Percentiles rank a stretch among this genome's conserved stretches.
Evolutionary conservation across 2,329 filamentous ascomycete genomes (phyloP).

Genomic region (Trichophyton rubrum): DNA sequence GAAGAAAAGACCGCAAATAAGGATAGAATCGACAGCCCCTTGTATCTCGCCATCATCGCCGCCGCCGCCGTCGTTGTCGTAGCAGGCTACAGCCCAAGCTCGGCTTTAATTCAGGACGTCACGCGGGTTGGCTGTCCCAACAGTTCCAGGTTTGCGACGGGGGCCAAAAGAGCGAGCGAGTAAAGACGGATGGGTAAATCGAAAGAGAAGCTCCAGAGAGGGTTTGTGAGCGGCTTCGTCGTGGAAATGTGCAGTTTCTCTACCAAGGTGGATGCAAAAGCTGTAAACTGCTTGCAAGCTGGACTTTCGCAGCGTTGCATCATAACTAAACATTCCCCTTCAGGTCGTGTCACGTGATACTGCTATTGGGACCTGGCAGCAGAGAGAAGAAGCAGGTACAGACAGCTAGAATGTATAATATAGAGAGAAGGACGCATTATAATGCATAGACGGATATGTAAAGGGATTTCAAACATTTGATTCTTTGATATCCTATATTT

Average conservation of each 20-base stretch:
- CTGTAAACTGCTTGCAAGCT: not conserved
- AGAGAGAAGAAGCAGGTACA: not conserved
- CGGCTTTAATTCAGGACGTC: not conserved
- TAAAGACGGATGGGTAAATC: not conserved
- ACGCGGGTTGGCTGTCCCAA: not conserved
- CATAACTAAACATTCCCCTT: not conserved
- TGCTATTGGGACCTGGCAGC: not conserved
- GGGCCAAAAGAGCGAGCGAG: not conserved
- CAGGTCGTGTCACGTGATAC: not conserved
- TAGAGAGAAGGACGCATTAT: no score
- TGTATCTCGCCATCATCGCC: not conserved
- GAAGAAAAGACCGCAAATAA: constrained; percentile 13
- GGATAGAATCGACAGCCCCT: constrained; percentile 9
- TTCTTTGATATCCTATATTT: no score
- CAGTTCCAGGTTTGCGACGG: not conserved
- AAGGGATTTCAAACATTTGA: no score
- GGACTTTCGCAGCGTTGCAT: not conserved
- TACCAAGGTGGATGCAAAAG: not conserved
- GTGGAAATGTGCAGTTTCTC: not conserved
- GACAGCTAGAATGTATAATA: not conserved
- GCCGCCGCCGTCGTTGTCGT: not conserved
- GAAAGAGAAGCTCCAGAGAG: not conserved
- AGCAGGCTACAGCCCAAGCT: not conserved
- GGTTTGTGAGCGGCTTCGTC: not conserved
- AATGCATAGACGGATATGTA: no score